phyloP scores from a whole-genome alignment of 768 basidiomycete species.

The Russula vinacea region DNA sequence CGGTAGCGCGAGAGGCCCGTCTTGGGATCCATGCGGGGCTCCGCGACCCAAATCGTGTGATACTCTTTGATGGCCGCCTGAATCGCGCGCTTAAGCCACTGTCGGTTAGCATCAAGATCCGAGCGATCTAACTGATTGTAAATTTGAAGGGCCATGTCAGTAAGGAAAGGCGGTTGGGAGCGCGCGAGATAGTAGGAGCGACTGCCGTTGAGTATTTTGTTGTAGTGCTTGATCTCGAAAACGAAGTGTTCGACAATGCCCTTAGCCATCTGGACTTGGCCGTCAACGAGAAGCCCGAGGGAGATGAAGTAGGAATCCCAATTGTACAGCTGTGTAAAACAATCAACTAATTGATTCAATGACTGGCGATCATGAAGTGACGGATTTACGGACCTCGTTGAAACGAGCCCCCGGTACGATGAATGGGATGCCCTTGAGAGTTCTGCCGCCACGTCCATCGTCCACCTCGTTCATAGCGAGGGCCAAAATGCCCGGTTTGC shows the following conservation, averaged over 20 bases:
- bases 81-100: slow-evolving; percentile 93
- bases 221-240: slow-evolving; percentile 97
- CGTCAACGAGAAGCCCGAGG: slow-evolving; percentile 91
- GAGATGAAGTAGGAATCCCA: slow-evolving; percentile 96
- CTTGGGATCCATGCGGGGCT: slow-evolving; percentile 90
- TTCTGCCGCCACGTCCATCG: slow-evolving; percentile 72
- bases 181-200: slow-evolving; percentile 94
- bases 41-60: slow-evolving; percentile 94
- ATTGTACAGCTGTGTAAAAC: slow-evolving; percentile 67
- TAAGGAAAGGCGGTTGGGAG: slow-evolving; percentile 96
- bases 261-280: slow-evolving; percentile 90
- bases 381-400: slow-evolving; percentile 65
- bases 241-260: slow-evolving; percentile 99
- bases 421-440: slow-evolving; percentile 92
- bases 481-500: slow-evolving; percentile 90
- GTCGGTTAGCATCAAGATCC: slow-evolving; percentile 72
- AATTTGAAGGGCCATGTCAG: slow-evolving; percentile 97
- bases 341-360: not conserved
- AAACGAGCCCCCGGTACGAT: slow-evolving; percentile 94
- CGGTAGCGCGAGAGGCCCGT: slow-evolving; percentile 93
- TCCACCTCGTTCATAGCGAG: slow-evolving; percentile 92
- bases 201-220: slow-evolving; percentile 95
- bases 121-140: slow-evolving; percentile 92
- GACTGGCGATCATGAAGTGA: not conserved
- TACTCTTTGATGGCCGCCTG: slow-evolving; percentile 99